phyloP scores from a whole-genome alignment of 768 basidiomycete genomes.

The Russula ochroleuca region DNA sequence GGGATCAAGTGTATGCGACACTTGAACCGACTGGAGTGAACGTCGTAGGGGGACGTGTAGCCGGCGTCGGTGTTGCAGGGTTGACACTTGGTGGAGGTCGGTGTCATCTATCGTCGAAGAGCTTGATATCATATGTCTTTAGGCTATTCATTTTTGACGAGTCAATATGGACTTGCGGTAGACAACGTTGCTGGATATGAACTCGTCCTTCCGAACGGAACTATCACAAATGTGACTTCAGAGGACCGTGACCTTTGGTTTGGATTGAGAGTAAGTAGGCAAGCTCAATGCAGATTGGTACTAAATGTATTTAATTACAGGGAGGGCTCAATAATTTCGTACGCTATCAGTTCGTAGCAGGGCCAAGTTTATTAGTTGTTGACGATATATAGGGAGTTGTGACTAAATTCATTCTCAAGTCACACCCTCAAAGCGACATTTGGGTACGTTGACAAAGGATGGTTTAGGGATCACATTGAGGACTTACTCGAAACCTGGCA shows the following conservation, averaged over 20 bases:
- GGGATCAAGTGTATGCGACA: too few species aligned
- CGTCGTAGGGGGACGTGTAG: too few species aligned
- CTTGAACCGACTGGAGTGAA: too few species aligned
- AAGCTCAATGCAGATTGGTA: too few species aligned
- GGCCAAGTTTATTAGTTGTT: background rate
- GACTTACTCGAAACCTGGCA: background rate
- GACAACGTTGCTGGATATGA: slow-evolving; percentile 15
- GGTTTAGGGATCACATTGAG: too few species aligned
- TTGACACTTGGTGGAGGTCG: too few species aligned
- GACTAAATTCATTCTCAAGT: slow-evolving; percentile 28
- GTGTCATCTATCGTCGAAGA: background rate
- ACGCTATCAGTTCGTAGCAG: background rate
- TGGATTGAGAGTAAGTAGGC: slow-evolving; percentile 4
- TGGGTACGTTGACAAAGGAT: slow-evolving; percentile 3
- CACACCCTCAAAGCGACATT: slow-evolving; percentile 5
- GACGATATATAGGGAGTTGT: slow-evolving; percentile 11
- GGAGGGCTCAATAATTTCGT: slow-evolving; percentile 25
- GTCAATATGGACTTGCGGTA: too few species aligned
- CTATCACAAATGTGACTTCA: background rate
- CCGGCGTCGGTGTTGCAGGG: too few species aligned
- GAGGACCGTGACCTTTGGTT: slow-evolving; percentile 12
- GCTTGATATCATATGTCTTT: too few species aligned
- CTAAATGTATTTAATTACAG: background rate
- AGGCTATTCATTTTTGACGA: too few species aligned
- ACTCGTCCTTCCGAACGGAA: slow-evolving; percentile 33